phyloP scores from a whole-genome alignment of 23 red algal species.

The Gracilaria gracilis region DNA sequence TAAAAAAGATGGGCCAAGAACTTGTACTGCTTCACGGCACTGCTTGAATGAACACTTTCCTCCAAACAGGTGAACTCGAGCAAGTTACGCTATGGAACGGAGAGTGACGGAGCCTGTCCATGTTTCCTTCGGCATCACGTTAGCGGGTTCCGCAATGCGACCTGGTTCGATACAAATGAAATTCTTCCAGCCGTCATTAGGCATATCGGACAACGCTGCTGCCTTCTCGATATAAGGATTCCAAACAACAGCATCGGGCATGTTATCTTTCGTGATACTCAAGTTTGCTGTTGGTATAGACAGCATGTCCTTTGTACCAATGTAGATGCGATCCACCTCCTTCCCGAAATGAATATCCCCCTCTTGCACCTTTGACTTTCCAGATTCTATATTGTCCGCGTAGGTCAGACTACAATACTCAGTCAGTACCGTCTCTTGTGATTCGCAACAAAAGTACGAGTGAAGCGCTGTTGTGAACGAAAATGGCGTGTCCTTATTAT shows the following conservation, averaged over 20 bases:
- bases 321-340: conserved; percentile 87
- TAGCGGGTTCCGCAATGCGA: conserved; percentile 57
- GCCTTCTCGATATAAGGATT: conserved; percentile 89
- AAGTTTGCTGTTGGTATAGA: conserved; percentile 41
- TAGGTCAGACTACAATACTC: conserved; percentile 65
- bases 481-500: conserved; percentile 14
- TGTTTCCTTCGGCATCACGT: conserved; percentile 12
- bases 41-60: background rate
- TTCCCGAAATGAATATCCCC: conserved; percentile 50
- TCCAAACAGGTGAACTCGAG: background rate
- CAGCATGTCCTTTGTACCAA: conserved; percentile 23
- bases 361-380: conserved; percentile 15
- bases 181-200: conserved; percentile 78
- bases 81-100: background rate
- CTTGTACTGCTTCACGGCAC: background rate
- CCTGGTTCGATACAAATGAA: conserved; percentile 92
- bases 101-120: conserved; percentile 37
- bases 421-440: conserved; percentile 24
- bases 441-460: conserved; percentile 76
- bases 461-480: conserved; percentile 84
- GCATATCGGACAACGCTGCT: conserved; percentile 75
- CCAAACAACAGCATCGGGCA: conserved; percentile 92
- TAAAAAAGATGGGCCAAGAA: no score
- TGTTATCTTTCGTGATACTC: conserved; percentile 33
- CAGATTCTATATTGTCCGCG: conserved; percentile 49